Percentiles rank a stretch among this genome's conserved stretches.
Conservation (phyloP, 2,329 filamentous ascomycete genomes). For the Colletotrichum somersetense region DNA sequence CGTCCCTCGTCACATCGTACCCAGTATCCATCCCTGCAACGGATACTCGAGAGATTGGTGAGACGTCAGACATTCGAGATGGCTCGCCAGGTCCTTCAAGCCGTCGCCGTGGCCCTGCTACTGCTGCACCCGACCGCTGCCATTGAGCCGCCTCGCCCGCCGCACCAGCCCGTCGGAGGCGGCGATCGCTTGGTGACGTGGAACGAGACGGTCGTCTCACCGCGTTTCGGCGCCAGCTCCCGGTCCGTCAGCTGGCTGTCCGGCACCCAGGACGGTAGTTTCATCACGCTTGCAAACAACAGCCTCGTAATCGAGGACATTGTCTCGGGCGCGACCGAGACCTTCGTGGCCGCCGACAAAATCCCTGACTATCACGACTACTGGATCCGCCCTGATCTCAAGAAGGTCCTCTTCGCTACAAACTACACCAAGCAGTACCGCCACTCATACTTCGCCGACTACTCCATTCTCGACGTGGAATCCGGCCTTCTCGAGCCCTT, state of each 20-base stretch:
- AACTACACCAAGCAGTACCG: constrained; percentile 79
- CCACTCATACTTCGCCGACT: constrained; percentile 76
- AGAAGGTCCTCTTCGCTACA: constrained; percentile 70
- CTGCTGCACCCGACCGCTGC: constrained; percentile 47
- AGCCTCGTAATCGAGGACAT: constrained; percentile 73
- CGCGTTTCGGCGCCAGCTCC: constrained; percentile 59
- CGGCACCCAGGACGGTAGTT: constrained; percentile 71
- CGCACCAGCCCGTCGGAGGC: constrained; percentile 67
- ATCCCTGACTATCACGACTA: constrained; percentile 70
- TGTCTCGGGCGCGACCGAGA: constrained; percentile 66
- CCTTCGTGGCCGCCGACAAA: constrained; percentile 69
- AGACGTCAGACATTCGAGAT: constrained; percentile 20
- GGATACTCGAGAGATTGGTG: not conserved
- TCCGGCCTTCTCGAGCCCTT: constrained; percentile 67
- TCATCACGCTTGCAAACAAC: constrained; percentile 65
- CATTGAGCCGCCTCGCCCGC: constrained; percentile 65
- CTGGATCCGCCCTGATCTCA: constrained; percentile 71
- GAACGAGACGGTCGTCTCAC: constrained; percentile 67
- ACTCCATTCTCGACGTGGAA: constrained; percentile 72
- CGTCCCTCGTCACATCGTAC: not conserved
- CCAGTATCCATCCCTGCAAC: not conserved
- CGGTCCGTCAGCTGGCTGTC: constrained; percentile 69
- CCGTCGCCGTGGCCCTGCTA: constrained; percentile 19
- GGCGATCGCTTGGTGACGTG: constrained; percentile 69
- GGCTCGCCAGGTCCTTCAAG: constrained; percentile 34